Percentiles rank a stretch among this genome's conserved stretches.
These are phyloP conservation scores for Colletotrichum sp. DNA, from an alignment of 2,329 filamentous ascomycete genomes.

Conservation along the genomic window DNA sequence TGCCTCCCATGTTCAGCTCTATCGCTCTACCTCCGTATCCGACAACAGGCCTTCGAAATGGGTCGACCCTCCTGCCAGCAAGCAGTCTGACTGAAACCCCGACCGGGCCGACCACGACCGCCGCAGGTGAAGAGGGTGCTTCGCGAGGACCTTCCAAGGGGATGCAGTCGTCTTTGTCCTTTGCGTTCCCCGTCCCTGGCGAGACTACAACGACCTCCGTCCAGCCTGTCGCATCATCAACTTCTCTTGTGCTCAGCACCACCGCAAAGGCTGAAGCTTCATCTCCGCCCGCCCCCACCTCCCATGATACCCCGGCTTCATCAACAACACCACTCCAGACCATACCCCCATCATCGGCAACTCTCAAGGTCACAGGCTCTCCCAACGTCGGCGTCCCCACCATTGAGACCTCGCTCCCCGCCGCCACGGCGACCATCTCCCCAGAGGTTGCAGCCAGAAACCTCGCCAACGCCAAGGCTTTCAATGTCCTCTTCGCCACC, in stretches of 20 bases:
- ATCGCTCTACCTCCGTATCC: conserved; percentile 2
- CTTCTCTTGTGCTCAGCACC: not conserved
- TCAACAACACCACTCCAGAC: not conserved
- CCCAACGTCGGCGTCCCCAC: conserved; percentile 48
- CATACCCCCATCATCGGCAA: not conserved
- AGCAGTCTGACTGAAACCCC: not conserved
- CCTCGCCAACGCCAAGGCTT: conserved; percentile 45
- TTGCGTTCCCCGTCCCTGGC: conserved; percentile 5
- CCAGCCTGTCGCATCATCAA: not conserved
- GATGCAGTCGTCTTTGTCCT: conserved; percentile 8
- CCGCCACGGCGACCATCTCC: conserved; percentile 44
- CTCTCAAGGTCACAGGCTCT: conserved; percentile 33
- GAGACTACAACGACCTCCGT: not conserved
- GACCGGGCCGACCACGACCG: not conserved
- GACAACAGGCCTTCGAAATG: not conserved
- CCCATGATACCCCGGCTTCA: not conserved
- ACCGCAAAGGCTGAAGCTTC: not conserved
- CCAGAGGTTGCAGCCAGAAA: conserved; percentile 48
- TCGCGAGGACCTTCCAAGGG: not conserved
- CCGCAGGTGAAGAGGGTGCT: not conserved
- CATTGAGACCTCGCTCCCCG: conserved; percentile 35
- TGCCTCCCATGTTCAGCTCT: conserved; percentile 12
- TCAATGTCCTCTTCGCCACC: conserved; percentile 52
- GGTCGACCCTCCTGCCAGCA: not conserved
- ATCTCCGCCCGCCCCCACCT: not conserved